Conservation (phyloP, 129 eudicot genomes). For the Mikania micrantha region DNA sequence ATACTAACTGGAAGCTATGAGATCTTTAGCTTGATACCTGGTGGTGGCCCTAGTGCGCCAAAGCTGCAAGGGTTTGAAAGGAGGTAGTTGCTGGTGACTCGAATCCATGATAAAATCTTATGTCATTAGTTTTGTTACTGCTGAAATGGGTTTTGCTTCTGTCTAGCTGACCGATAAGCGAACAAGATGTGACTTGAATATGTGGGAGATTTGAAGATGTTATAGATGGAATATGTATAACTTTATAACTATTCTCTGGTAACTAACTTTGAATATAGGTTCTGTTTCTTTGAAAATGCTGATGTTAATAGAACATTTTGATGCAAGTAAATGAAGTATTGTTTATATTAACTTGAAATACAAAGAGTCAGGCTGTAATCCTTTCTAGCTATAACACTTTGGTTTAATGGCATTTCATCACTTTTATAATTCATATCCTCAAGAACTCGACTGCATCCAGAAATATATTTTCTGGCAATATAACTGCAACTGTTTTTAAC, state of each 20-base stretch:
- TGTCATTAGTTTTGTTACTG: background rate
- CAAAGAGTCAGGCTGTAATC: background rate
- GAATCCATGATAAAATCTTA: background rate
- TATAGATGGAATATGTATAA: background rate
- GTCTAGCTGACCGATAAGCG: background rate
- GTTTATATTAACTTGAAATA: background rate
- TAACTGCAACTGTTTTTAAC: conserved; percentile 3
- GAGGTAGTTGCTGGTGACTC: background rate
- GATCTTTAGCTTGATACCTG: background rate
- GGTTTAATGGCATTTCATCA: background rate
- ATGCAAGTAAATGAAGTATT: background rate
- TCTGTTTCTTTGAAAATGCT: background rate
- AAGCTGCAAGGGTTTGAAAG: conserved; percentile 6
- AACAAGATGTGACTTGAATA: background rate
- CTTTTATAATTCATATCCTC: background rate
- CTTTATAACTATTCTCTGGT: background rate
- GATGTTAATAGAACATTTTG: conserved; percentile 4
- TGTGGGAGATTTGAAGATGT: background rate
- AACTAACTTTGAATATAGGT: background rate
- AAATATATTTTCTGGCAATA: background rate
- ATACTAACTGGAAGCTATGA: background rate
- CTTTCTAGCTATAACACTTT: background rate
- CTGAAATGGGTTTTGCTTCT: background rate
- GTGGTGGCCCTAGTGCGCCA: background rate
- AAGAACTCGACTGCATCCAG: background rate